These are phyloP conservation scores for Salix koriyanagi DNA, from an alignment of 345 rosid genomes.

Conservation along the genomic window DNA sequence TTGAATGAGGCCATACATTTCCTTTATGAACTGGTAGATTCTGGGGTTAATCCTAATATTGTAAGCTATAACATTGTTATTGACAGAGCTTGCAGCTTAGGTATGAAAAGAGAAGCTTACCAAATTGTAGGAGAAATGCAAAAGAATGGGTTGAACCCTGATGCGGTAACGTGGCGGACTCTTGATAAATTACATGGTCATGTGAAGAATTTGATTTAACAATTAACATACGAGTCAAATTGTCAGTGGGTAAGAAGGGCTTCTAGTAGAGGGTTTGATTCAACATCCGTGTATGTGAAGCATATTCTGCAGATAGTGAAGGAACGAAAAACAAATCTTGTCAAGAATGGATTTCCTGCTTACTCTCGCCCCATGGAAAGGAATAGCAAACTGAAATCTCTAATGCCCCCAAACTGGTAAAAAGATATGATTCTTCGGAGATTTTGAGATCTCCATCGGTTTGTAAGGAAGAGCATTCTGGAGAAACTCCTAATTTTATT, in stretches of 20 bases:
- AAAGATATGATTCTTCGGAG: no score
- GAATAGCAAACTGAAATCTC: neutral
- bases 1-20: conserved; percentile 70
- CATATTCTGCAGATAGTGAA: neutral
- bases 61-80: conserved; percentile 71
- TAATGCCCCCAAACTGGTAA: no score
- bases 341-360: no score
- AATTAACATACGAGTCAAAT: conserved; percentile 13
- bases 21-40: conserved; percentile 67
- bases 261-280: no score
- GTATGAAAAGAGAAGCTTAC: conserved; percentile 76
- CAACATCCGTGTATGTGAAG: neutral
- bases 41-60: conserved; percentile 59
- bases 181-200: conserved; percentile 59
- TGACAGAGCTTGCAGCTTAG: conserved; percentile 58
- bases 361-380: no score
- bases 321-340: no score
- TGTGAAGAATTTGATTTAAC: conserved; percentile 5
- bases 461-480: neutral
- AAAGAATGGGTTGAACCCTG: conserved; percentile 62
- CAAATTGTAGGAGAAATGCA: conserved; percentile 68
- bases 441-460: neutral
- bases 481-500: neutral
- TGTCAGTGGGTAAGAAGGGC: neutral
- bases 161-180: conserved; percentile 86